Conservation (phyloP, 2,329 filamentous ascomycete species). For the Cladosporium halotolerans region DNA sequence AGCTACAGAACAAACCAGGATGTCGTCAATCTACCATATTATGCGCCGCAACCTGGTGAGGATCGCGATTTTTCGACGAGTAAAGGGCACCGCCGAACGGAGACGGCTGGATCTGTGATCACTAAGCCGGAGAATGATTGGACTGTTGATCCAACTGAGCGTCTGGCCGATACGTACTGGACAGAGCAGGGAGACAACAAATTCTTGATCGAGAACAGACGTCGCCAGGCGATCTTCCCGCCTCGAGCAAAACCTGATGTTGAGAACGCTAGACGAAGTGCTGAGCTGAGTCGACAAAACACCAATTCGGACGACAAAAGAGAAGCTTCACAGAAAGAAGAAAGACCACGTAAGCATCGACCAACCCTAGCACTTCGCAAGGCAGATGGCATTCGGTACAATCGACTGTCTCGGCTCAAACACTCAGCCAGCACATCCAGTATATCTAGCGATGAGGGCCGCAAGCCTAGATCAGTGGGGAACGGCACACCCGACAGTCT, state of each 20-base stretch:
- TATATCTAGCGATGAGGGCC: conserved; percentile 29
- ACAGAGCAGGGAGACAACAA: conserved; percentile 77
- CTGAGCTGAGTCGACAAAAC: conserved; percentile 13
- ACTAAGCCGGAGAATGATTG: conserved; percentile 76
- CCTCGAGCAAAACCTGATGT: conserved; percentile 16
- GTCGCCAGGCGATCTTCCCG: conserved; percentile 67
- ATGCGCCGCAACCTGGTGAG: conserved; percentile 17
- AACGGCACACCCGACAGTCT: conserved; percentile 7
- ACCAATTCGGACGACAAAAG: neutral
- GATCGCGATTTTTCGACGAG: conserved; percentile 15
- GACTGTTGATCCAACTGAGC: conserved; percentile 74
- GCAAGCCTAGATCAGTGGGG: conserved; percentile 38
- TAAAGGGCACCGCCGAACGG: conserved; percentile 30
- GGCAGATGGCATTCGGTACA: conserved; percentile 20
- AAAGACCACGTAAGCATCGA: conserved; percentile 5
- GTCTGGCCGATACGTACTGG: conserved; percentile 89
- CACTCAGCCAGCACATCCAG: conserved; percentile 24
- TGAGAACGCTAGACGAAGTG: conserved; percentile 20
- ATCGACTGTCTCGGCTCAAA: conserved; percentile 14
- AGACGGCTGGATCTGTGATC: conserved; percentile 49
- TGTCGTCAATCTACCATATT: conserved; percentile 25
- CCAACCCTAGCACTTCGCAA: conserved; percentile 14
- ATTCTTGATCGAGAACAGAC: conserved; percentile 69
- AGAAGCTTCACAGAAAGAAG: neutral
- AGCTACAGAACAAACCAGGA: conserved; percentile 34